Base-by-base conservation (phyloP, 768 basidiomycete genomes). In the Lentinula boryana region DNA sequence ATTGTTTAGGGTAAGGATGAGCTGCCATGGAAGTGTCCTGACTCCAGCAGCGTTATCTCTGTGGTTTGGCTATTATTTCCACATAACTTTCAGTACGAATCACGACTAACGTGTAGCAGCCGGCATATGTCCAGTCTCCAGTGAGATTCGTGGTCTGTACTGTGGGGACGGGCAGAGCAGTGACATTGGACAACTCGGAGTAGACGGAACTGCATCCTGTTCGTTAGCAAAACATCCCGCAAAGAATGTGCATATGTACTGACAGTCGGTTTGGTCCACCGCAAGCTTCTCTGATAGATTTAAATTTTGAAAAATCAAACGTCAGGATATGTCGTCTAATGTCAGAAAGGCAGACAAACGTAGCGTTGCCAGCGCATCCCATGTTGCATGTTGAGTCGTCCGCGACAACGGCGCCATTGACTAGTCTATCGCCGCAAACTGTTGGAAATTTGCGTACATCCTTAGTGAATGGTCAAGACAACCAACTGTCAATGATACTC, bases 341-440 rank as follows among this genome's bases (percentile, higher is more conserved):
- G 31, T 13, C 27, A 27, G 18, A 35, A 4, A 38, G 10, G 10
- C 6, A 43, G 0, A 69, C 86, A 65, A 63, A 88, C 89, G 81
- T 76, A 10, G 82, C 41, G 61, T 85, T 86, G 23, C 91, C 93
- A 16, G 79, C 79, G 63, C 93, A 95, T 0, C 77, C 78, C 87
- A 88, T 90, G 68, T 80, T 83, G 68, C 93, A 95, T 38, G 78
- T 78, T 3, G 74, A 70, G 1, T 80, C 79, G 1, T 75, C 63
- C 0, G 79, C 80, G 15, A 66, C 52, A 1, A 78, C 81, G 1
- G 88, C 90, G 9, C 86, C 87, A 33, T 82, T 77, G 12, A 85
- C 74, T 51, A 93, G 74, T 10, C 76, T 72, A 67, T 91, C 78
- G 2, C 89, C 90, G 64, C 93, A 95, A 73, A 85, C 88, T 89